Evolutionary conservation across 192 early-diverging fungal genomes (phyloP).

Genomic region (Umbelopsis sp.): DNA sequence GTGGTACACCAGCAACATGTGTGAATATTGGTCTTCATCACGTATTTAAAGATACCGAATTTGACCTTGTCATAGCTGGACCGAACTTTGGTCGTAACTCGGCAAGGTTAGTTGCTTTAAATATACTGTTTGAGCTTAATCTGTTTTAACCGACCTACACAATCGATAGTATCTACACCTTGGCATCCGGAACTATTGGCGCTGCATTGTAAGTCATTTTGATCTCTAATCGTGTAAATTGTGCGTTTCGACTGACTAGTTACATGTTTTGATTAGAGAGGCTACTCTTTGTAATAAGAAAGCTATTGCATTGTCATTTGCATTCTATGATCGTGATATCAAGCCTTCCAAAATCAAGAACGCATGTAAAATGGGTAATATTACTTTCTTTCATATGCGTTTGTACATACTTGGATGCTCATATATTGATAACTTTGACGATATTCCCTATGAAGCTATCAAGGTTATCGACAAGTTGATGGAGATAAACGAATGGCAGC

Average conservation of each 20-base stretch:
- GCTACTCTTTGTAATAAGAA: slow-evolving; percentile 39
- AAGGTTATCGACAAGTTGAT: slow-evolving; percentile 31
- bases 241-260: not conserved
- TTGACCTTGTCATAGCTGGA: slow-evolving; percentile 47
- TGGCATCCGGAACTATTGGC: slow-evolving; percentile 49
- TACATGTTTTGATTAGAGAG: slow-evolving; percentile 18
- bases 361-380: slow-evolving; percentile 32
- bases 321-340: slow-evolving; percentile 28
- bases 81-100: slow-evolving; percentile 48
- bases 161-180: slow-evolving; percentile 28
- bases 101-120: slow-evolving; percentile 19
- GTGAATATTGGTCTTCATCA: slow-evolving; percentile 48
- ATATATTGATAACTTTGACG: not conserved
- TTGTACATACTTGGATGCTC: not conserved
- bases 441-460: slow-evolving; percentile 12
- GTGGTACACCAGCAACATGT: slow-evolving; percentile 45
- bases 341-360: slow-evolving; percentile 10
- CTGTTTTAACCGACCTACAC: not conserved
- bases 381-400: not conserved
- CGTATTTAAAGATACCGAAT: slow-evolving; percentile 30
- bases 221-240: not conserved
- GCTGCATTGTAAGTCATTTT: slow-evolving; percentile 34
- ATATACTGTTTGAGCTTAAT: not conserved
- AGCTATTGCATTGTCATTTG: slow-evolving; percentile 42
- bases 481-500: slow-evolving; percentile 28